Conservation (phyloP, 352 stramenopile species). For the Phytopythium kandeliae region DNA sequence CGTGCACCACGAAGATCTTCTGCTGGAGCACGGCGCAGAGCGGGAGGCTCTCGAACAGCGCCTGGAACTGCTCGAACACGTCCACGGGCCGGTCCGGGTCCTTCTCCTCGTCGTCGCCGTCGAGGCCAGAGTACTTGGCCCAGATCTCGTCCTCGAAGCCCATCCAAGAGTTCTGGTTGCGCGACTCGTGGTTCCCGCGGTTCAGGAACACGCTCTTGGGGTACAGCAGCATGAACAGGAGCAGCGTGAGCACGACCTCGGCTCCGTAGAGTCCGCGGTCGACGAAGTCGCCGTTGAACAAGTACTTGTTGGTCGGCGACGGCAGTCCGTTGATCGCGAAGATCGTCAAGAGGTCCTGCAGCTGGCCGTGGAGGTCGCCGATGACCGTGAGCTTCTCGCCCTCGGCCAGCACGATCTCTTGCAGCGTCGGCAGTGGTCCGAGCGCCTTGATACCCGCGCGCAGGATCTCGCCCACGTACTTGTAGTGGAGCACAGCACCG, state of each 20-base stretch:
- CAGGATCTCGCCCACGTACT: slow-evolving; percentile 88
- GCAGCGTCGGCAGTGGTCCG: slow-evolving; percentile 63
- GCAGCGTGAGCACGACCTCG: slow-evolving; percentile 79
- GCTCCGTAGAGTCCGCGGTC: slow-evolving; percentile 87
- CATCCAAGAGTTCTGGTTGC: slow-evolving; percentile 93
- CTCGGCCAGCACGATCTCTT: slow-evolving; percentile 82
- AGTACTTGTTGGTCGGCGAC: slow-evolving; percentile 88
- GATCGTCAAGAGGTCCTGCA: slow-evolving; percentile 94
- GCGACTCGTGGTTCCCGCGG: slow-evolving; percentile 95
- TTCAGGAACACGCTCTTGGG: slow-evolving; percentile 89
- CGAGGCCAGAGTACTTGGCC: slow-evolving; percentile 69
- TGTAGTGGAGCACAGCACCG: slow-evolving; percentile 83
- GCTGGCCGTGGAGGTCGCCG: slow-evolving; percentile 92
- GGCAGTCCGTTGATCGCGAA: slow-evolving; percentile 92
- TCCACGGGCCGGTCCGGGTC: slow-evolving; percentile 42
- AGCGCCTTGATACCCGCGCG: slow-evolving; percentile 60
- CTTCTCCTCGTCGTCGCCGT: slow-evolving; percentile 41
- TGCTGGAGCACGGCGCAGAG: slow-evolving; percentile 88
- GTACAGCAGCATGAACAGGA: slow-evolving; percentile 76
- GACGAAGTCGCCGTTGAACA: slow-evolving; percentile 97
- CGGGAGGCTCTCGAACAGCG: slow-evolving; percentile 84
- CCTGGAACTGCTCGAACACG: slow-evolving; percentile 68
- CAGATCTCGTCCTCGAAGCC: slow-evolving; percentile 90
- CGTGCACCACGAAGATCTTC: slow-evolving; percentile 94
- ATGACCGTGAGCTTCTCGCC: slow-evolving; percentile 90